Evolutionary conservation across 2,329 filamentous ascomycete species (phyloP), one percentile per base, ranked within the genome.

Genomic region (Zymoseptoria passerinii): DNA sequence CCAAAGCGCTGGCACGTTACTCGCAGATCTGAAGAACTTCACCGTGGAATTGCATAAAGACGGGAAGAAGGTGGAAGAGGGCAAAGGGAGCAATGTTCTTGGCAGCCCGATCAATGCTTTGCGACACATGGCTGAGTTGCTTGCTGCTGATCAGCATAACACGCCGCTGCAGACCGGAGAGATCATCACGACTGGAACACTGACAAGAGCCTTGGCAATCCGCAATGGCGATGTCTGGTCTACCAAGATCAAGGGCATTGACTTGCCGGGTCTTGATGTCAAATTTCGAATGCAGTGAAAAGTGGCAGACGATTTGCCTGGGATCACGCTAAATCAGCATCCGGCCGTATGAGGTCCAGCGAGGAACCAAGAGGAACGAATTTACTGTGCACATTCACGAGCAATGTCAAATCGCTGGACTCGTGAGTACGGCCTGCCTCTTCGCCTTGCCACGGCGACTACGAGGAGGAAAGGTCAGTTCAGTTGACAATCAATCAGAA

Each of bases 41-140:
- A 57, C 55, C 27, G 56, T 66, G 18, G 59, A 61, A 13, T 51
- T 66, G 1, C 35, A 57, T 10, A 51, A 52, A 16, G 58, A 66
- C 56, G 62, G 61, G 1, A 52, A 61, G 29, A 60, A 59, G 28
- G 59, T 62, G 8, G 62, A 59, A 13, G 10, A 60, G 28, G 62
- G 64, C 2, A 54, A 50, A 13, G 62, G 62, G 8, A 56, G 48
- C 44, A 63, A 66, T 53, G 64, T 64, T 10, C 55, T 64, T 4
- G 62, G 62, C 44, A 64, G 60, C 56, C 64, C 64, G n/a, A 56
- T 64, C 28, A 61, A 56, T 27, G 64, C 64, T 7, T 54, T 64
- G 35, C 50, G 59, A 35, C 56, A 61, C 16, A 55, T 66, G 20
- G 54, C 60, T 8, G 59, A 63, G 23, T 29, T 64, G 10, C 55